phyloP scores from a whole-genome alignment of 192 early-diverging fungal species.

The Coemansia erecta region DNA sequence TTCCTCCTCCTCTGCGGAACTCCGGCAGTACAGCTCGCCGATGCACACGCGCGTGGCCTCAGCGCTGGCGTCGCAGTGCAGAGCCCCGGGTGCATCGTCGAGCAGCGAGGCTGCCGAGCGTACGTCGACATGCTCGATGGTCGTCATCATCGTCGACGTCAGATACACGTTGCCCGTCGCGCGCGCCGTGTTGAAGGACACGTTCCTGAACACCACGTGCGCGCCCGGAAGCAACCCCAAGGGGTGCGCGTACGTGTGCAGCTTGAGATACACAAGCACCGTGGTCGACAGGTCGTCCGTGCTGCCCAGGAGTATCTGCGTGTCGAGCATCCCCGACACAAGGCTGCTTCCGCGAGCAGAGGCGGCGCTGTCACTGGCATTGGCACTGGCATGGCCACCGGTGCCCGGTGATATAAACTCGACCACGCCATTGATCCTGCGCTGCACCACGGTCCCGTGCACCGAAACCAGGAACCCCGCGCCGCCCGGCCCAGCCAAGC shows the following conservation, averaged over 20 bases:
- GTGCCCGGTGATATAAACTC: background rate
- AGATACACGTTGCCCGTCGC: constrained; percentile 22
- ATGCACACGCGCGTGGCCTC: constrained; percentile 10
- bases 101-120: background rate
- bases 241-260: constrained; percentile 29
- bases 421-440: constrained; percentile 5
- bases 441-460: constrained; percentile 10
- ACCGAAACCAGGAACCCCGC: constrained; percentile 12
- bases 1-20: too few relatives aligned
- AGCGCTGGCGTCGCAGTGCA: too few relatives aligned
- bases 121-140: constrained; percentile 4
- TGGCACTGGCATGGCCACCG: background rate
- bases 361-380: constrained; percentile 3
- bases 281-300: constrained; percentile 5
- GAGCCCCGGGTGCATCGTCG: background rate
- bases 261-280: constrained; percentile 22
- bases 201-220: constrained; percentile 17
- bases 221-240: constrained; percentile 32
- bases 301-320: constrained; percentile 21
- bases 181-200: constrained; percentile 10
- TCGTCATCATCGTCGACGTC: constrained; percentile 9
- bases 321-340: constrained; percentile 20
- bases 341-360: background rate
- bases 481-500: background rate
- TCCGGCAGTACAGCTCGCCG: constrained; percentile 8